Conservation (phyloP, 139 green algal genomes). For the Coelastrella sp. region DNA sequence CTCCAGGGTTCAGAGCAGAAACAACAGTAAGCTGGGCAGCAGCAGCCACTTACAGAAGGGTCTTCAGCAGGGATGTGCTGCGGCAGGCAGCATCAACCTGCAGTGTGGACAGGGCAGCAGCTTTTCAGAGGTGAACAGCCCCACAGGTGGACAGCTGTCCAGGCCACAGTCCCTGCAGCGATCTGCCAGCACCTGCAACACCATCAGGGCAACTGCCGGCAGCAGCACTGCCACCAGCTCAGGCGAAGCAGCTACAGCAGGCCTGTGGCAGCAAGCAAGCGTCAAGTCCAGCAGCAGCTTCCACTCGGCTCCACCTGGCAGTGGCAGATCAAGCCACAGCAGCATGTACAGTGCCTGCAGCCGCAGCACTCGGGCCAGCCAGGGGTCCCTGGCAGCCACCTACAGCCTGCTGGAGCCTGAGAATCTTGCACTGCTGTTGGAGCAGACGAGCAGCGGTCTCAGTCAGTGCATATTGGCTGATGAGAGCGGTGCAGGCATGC, state of each 20-base stretch:
- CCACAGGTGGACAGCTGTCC: no score
- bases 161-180: no score
- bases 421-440: not conserved
- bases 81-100: no score
- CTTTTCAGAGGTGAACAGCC: no score
- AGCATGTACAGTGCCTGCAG: slow-evolving; percentile 34
- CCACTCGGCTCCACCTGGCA: not conserved
- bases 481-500: not conserved
- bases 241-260: not conserved
- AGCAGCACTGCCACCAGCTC: not conserved
- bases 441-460: not conserved
- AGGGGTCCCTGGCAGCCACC: not conserved
- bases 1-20: no score
- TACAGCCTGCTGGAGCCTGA: not conserved
- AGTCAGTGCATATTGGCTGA: not conserved
- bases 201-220: no score
- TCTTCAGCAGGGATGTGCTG: not conserved
- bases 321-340: slow-evolving; percentile 1
- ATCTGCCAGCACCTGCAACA: no score
- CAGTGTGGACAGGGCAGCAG: no score
- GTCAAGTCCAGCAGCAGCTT: not conserved
- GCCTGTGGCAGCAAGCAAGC: not conserved
- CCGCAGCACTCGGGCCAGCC: slow-evolving; percentile 9
- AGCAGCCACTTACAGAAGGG: not conserved
- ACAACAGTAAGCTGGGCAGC: not conserved